Conservation (phyloP, 192 early-diverging fungal species). For the Dimargaris cristalligena region DNA sequence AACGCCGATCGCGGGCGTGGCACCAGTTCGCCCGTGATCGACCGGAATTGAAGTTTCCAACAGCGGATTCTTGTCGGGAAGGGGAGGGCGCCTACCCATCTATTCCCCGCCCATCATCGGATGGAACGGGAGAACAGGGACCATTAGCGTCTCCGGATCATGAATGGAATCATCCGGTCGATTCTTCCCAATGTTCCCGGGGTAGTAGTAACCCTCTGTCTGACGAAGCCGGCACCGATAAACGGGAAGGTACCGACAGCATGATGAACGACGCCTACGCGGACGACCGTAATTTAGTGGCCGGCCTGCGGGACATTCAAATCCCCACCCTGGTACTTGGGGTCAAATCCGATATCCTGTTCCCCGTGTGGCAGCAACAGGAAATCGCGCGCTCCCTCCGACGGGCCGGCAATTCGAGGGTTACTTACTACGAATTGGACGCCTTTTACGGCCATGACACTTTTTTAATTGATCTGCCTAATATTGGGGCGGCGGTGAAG, state of each 20-base stretch:
- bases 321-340: conserved; percentile 83
- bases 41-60: neutral
- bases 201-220: neutral
- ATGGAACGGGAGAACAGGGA: too few relatives aligned
- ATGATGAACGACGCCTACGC: conserved; percentile 24
- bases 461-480: conserved; percentile 78
- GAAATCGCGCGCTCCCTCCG: conserved; percentile 84
- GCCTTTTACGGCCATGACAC: conserved; percentile 96
- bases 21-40: conserved; percentile 12
- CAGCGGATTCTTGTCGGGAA: too few relatives aligned
- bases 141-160: too few relatives aligned
- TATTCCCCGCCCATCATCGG: neutral
- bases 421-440: conserved; percentile 95
- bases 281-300: conserved; percentile 38
- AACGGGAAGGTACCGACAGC: conserved; percentile 4
- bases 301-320: conserved; percentile 48
- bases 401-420: conserved; percentile 65
- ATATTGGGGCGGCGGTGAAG: conserved; percentile 87
- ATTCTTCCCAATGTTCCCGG: neutral
- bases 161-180: too few relatives aligned
- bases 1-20: conserved; percentile 24
- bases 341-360: conserved; percentile 88
- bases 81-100: neutral
- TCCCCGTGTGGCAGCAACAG: conserved; percentile 88
- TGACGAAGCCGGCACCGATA: too few relatives aligned